Evolutionary conservation across 805 yeast genomes (phyloP).

Genomic region (Komagataella mondaviorum): DNA sequence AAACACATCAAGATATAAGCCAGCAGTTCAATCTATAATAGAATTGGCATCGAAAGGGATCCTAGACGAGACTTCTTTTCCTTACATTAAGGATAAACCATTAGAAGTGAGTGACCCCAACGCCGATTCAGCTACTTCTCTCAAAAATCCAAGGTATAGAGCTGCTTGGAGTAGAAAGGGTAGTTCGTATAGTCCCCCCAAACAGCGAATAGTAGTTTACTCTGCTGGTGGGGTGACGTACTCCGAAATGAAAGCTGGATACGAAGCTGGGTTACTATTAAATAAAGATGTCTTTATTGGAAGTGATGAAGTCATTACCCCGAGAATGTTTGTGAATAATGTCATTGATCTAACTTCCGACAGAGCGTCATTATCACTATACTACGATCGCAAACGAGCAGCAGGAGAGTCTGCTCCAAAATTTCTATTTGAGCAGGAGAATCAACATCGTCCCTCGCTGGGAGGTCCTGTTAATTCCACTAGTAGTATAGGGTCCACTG

Average conservation of each 20-base stretch:
- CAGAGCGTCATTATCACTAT: constrained; percentile 28
- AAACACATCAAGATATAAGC: constrained; percentile 60
- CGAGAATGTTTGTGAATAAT: constrained; percentile 24
- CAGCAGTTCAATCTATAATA: constrained; percentile 51
- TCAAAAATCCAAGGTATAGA: constrained; percentile 58
- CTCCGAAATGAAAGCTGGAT: constrained; percentile 65
- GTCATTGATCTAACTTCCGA: constrained; percentile 21
- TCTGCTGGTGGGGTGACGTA: constrained; percentile 86
- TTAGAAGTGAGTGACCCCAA: constrained; percentile 18
- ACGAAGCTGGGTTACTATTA: constrained; percentile 47
- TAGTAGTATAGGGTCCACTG: background rate
- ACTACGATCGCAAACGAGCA: constrained; percentile 15
- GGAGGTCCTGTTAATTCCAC: background rate
- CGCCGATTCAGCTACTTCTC: constrained; percentile 27
- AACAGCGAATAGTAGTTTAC: constrained; percentile 67
- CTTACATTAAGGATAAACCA: constrained; percentile 68
- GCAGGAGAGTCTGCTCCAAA: constrained; percentile 21
- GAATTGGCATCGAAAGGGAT: constrained; percentile 35
- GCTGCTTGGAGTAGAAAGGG: constrained; percentile 42
- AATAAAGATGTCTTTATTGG: constrained; percentile 75
- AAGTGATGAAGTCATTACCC: constrained; percentile 58
- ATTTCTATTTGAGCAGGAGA: constrained; percentile 20
- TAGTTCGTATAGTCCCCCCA: constrained; percentile 11
- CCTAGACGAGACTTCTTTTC: constrained; percentile 49
- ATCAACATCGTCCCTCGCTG: background rate